Conservation (phyloP, 805 yeast species). For the Barnettozyma sp. region DNA sequence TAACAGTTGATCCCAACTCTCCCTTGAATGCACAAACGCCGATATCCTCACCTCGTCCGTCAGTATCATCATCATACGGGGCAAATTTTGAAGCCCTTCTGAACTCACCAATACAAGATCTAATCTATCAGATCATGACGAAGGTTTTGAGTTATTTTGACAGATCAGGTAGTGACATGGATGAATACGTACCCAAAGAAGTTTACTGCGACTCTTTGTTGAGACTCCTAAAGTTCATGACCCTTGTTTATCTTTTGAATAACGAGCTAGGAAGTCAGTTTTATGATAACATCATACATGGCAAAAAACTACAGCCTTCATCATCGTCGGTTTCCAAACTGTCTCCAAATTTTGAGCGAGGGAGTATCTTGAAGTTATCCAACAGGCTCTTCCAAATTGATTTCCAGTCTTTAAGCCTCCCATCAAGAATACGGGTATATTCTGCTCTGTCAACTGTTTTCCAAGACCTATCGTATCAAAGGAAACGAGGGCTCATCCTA, state of each 20-base stretch:
- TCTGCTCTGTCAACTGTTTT: constrained; percentile 61
- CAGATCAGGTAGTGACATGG: constrained; percentile 47
- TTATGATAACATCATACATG: constrained; percentile 40
- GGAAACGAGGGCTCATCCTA: constrained; percentile 67
- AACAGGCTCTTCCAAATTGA: constrained; percentile 40
- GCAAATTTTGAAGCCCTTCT: constrained; percentile 5
- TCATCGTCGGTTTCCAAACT: background rate
- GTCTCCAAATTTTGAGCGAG: constrained; percentile 23
- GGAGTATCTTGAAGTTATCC: constrained; percentile 44
- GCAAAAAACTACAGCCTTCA: constrained; percentile 22
- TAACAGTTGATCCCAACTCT: constrained; percentile 6
- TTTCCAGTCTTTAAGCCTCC: constrained; percentile 37
- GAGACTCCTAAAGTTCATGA: constrained; percentile 56
- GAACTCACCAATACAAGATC: constrained; percentile 23
- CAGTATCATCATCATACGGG: constrained; percentile 18
- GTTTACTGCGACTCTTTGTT: constrained; percentile 69
- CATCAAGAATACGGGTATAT: constrained; percentile 56
- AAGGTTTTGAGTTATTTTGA: constrained; percentile 40
- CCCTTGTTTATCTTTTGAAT: constrained; percentile 31
- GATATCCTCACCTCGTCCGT: constrained; percentile 43
- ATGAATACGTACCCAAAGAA: constrained; percentile 75
- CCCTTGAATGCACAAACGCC: constrained; percentile 25
- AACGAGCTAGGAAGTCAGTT: constrained; percentile 35
- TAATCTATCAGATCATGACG: constrained; percentile 32
- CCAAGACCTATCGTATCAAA: constrained; percentile 46